A percentile compares a stretch with the other conserved stretches of the same genome.
phyloP scores from a whole-genome alignment of 305 asterid species.

The Solanum hybrid region DNA sequence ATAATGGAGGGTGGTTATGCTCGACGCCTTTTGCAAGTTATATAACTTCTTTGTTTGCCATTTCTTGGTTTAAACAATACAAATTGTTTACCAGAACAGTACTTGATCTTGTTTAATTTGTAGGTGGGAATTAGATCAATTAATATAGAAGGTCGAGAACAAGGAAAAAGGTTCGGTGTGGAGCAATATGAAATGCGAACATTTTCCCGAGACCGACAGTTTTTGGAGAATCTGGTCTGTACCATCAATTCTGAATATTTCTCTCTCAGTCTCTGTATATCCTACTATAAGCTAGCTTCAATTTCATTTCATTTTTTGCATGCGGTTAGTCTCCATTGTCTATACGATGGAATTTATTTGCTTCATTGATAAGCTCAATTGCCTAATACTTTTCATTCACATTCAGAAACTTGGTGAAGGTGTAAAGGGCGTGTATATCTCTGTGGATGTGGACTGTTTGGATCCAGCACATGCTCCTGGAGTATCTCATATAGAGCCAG shows the following conservation, averaged over 20 bases:
- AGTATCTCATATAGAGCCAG: constrained; percentile 96
- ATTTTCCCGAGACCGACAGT: constrained; percentile 66
- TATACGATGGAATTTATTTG: not conserved
- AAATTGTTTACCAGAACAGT: not conserved
- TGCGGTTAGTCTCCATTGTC: not conserved
- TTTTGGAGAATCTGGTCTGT: constrained; percentile 75
- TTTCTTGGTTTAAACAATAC: not conserved
- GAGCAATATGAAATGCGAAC: constrained; percentile 98
- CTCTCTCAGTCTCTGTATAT: not conserved
- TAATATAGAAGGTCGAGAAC: constrained; percentile 88
- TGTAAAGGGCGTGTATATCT: constrained; percentile 86
- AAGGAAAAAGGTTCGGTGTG: constrained; percentile 91
- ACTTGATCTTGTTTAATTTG: constrained; percentile 1
- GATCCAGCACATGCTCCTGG: constrained; percentile 99
- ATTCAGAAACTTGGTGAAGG: constrained; percentile 95
- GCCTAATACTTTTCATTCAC: not conserved
- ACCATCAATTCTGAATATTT: constrained; percentile 1
- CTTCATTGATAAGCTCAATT: not conserved
- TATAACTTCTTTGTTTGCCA: not conserved
- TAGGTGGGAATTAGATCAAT: constrained; percentile 98
- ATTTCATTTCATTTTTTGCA: not conserved
- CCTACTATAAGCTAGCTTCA: not conserved
- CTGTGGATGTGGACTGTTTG: constrained; percentile 78
- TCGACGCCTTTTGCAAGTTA: constrained; percentile 81
- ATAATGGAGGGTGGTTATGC: constrained; percentile 99